A percentile compares a stretch with the other conserved stretches of the same genome.
Evolutionary conservation across 192 early-diverging fungal species (phyloP).

Genomic region (Helicostylum pulchrum): DNA sequence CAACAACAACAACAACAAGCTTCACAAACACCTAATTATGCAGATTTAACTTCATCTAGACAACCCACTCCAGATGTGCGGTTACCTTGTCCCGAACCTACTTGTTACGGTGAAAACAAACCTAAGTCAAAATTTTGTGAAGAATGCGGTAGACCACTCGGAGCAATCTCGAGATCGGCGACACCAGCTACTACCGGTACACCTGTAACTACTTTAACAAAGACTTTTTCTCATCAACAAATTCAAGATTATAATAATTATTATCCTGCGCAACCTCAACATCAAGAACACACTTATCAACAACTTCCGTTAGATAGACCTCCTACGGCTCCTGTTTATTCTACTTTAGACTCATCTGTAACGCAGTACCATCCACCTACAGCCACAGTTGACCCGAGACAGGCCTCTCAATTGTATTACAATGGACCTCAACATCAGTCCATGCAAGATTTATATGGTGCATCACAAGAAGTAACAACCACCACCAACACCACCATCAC

Average conservation of each 20-base stretch:
- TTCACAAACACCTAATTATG: neutral
- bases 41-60: conserved; percentile 4
- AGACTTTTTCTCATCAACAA: neutral
- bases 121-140: conserved; percentile 49
- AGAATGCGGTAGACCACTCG: conserved; percentile 47
- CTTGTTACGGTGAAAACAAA: conserved; percentile 47
- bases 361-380: neutral
- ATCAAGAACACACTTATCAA: neutral
- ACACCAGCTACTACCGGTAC: conserved; percentile 31
- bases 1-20: neutral
- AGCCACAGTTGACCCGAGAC: conserved; percentile 6
- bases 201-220: neutral
- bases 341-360: neutral
- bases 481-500: neutral
- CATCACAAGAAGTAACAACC: neutral
- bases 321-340: conserved; percentile 14
- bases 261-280: neutral
- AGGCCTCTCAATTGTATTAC: conserved; percentile 2
- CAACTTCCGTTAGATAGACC: conserved; percentile 10
- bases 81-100: conserved; percentile 37
- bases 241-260: neutral
- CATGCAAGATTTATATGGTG: conserved; percentile 12
- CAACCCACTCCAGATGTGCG: conserved; percentile 6
- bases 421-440: conserved; percentile 13
- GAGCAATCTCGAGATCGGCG: conserved; percentile 27